Evolutionary conservation across 148 eudicot genomes (phyloP).

Genomic region (Limonium bicolor): DNA sequence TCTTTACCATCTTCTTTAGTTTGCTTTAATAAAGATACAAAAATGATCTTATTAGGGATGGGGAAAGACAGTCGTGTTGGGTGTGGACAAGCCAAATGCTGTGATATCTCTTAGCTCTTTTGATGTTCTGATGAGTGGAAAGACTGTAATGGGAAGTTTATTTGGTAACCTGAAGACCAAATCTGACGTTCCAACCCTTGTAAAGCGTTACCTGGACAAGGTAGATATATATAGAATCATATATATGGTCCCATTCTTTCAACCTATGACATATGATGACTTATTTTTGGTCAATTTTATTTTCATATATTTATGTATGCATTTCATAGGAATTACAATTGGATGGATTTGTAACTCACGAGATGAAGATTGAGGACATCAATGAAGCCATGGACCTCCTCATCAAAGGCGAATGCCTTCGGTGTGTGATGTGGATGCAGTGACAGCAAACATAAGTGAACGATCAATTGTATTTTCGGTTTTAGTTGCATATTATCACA

Average conservation of each 20-base stretch:
- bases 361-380: conserved; percentile 54
- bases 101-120: conserved; percentile 5
- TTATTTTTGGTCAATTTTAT: too few species aligned
- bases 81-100: conserved; percentile 13
- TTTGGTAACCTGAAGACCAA: conserved; percentile 19
- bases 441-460: too few species aligned
- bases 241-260: too few species aligned
- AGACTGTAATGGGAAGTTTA: conserved; percentile 10
- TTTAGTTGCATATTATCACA: too few species aligned
- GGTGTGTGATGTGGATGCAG: conserved; percentile 82
- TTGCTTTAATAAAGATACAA: background rate
- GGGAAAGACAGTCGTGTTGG: conserved; percentile 15
- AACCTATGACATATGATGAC: too few species aligned
- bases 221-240: too few species aligned
- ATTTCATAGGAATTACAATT: conserved; percentile 48
- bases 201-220: conserved; percentile 16
- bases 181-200: conserved; percentile 13
- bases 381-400: conserved; percentile 71
- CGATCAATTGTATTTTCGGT: too few species aligned
- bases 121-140: conserved; percentile 10
- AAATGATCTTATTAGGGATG: conserved; percentile 8
- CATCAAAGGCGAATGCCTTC: conserved; percentile 43
- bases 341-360: conserved; percentile 64
- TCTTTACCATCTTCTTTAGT: background rate
- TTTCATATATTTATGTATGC: too few species aligned